phyloP scores from a whole-genome alignment of 345 rosid genomes.

The Eucalyptus marginata region DNA sequence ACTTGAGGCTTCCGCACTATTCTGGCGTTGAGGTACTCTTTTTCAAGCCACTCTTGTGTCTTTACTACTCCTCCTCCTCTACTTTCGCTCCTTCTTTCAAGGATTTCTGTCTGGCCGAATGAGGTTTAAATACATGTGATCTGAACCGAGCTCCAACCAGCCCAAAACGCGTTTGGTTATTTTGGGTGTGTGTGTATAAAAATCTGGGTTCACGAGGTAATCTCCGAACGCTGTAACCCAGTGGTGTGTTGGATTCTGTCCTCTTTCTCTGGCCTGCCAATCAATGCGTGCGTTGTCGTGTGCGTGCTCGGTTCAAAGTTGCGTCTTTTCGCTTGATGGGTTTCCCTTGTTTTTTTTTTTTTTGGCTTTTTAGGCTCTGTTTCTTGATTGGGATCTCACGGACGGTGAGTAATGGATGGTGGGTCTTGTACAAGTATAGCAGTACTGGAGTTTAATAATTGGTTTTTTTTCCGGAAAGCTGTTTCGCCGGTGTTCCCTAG shows the following conservation, averaged over 20 bases:
- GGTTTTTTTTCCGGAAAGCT: background rate
- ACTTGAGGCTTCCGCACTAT: slow-evolving; percentile 28
- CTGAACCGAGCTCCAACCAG: background rate
- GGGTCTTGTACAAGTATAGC: background rate
- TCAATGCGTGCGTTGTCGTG: background rate
- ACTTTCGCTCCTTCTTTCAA: background rate
- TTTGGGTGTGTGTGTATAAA: background rate
- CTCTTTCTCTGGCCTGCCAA: background rate
- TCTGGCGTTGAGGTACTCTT: background rate
- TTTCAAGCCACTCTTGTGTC: background rate
- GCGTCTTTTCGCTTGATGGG: background rate
- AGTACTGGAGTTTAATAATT: background rate
- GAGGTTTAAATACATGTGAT: background rate
- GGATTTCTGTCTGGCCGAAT: background rate
- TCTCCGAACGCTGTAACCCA: background rate
- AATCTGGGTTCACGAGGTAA: background rate
- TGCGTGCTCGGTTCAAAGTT: background rate
- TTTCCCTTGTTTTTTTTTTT: background rate
- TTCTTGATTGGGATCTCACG: background rate
- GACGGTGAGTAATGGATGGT: background rate
- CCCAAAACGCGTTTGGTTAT: background rate
- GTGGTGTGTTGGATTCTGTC: background rate
- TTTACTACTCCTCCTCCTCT: background rate
- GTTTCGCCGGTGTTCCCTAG: background rate
- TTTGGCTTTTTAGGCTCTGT: background rate